A percentile compares a stretch with the other conserved stretches of the same genome.
Conservation (phyloP, 148 eudicot species). For the Rhododendron ovatum region DNA sequence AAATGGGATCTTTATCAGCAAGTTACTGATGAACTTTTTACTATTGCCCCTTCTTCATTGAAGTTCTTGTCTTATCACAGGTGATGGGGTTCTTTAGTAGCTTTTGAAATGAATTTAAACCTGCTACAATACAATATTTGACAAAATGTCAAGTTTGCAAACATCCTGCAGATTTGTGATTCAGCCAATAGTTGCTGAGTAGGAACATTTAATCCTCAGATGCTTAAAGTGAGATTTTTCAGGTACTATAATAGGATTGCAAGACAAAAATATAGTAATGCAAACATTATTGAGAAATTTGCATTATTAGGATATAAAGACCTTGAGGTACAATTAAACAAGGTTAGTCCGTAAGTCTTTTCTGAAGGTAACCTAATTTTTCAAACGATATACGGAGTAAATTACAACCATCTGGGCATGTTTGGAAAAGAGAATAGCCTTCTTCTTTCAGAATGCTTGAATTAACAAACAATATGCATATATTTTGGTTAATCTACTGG, state of each 20-base stretch:
- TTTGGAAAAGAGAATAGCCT: neutral
- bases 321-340: neutral
- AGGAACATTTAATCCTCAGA: neutral
- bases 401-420: neutral
- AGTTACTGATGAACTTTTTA: neutral
- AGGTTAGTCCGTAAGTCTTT: neutral
- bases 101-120: neutral
- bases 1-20: neutral
- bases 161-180: neutral
- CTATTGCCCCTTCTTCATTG: neutral
- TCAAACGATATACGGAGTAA: neutral
- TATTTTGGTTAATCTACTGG: neutral
- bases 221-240: neutral
- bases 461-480: neutral
- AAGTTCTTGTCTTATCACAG: neutral
- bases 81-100: neutral
- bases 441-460: neutral
- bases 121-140: neutral
- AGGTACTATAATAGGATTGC: too few relatives aligned
- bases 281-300: neutral
- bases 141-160: neutral
- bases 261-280: too few relatives aligned
- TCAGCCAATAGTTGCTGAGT: neutral
- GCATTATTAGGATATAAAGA: neutral
- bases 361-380: neutral